Base-by-base conservation (phyloP, 169 alveolate genomes). In the Perkinsus chesapeaki region DNA sequence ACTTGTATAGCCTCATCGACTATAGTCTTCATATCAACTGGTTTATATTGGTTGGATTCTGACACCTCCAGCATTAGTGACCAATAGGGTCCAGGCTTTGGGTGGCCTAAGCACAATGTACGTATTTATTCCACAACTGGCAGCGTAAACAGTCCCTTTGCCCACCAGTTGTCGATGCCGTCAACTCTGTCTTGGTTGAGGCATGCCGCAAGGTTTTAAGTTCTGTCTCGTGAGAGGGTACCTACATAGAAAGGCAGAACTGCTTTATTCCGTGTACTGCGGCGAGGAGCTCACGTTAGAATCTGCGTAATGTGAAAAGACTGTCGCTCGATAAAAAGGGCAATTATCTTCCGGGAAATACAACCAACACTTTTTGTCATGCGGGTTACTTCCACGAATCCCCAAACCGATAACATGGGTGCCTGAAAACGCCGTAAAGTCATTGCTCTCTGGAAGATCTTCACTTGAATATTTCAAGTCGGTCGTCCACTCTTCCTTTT, bases 251-350 rank as follows among this genome's bases (percentile, higher is more conserved):
- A 9, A 43, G 60, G 5, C 60, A 16, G 60, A 43, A 5, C 23
- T 9, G 16, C 60, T 16, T 43, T 43, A n/a, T n/a, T n/a, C n/a
- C n/a, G n/a, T n/a, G n/a, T n/a, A n/a, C n/a, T 16, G 16, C 60
- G 60, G 23, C 16, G 60, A 9, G 60, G 16, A 43, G 60, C 60
- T 9, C 16, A 43, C 48, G 27, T 39, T 92, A 39, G 12, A 3
- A n/a, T 43, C 31, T 34, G 91, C 47, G 91, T 92, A 92, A 91
- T 20, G n/a, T 34, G 91, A 47, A 38, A 92, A 39, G 39, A 92
- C 93, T 39, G 93, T 92, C 91, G 91, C 36, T 7, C 93, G 90
- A 38, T 92, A 92, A 37, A 92, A 92, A 36, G 93, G 93, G 31
- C 48, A 39, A 82, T 92, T 39, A 27, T 43, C 93, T 37, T 92